Percentiles rank a stretch among this genome's conserved stretches.
Conservation (phyloP, 2,329 filamentous ascomycete species). For the Fusarium sp. region DNA sequence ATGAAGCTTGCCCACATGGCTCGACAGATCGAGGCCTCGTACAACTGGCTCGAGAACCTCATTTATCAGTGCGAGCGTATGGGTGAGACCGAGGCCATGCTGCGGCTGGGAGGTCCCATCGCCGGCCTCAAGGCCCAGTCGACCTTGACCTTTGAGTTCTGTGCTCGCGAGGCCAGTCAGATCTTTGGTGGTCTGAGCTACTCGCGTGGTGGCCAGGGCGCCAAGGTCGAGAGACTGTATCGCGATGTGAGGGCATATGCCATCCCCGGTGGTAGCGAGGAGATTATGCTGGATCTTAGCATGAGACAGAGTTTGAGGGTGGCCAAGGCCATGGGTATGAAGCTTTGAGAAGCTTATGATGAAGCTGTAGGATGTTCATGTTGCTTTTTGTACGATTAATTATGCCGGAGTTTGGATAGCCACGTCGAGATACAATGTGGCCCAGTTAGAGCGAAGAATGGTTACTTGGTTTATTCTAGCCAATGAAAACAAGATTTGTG, state of each 20-base stretch:
- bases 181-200: slow-evolving; percentile 97
- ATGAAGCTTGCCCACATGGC: slow-evolving; percentile 99
- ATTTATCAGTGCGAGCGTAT: slow-evolving; percentile 94
- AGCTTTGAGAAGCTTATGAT: slow-evolving; percentile 77
- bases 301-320: slow-evolving; percentile 92
- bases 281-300: slow-evolving; percentile 98
- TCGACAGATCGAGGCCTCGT: slow-evolving; percentile 95
- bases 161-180: slow-evolving; percentile 94
- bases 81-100: slow-evolving; percentile 94
- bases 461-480: not conserved
- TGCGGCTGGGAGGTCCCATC: slow-evolving; percentile 94
- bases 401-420: slow-evolving; percentile 25
- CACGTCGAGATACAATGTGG: not conserved
- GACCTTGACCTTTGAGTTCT: slow-evolving; percentile 97
- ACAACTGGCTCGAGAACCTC: slow-evolving; percentile 95
- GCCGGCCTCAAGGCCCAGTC: slow-evolving; percentile 93
- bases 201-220: slow-evolving; percentile 92
- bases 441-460: slow-evolving; percentile 26
- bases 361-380: slow-evolving; percentile 78
- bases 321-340: slow-evolving; percentile 94
- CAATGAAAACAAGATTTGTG: not conserved
- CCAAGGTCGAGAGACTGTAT: slow-evolving; percentile 94
- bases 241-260: slow-evolving; percentile 96
- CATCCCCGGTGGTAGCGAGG: slow-evolving; percentile 94
- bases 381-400: slow-evolving; percentile 24